phyloP scores from a whole-genome alignment of 305 asterid genomes.

The Euphrasia arctica region DNA sequence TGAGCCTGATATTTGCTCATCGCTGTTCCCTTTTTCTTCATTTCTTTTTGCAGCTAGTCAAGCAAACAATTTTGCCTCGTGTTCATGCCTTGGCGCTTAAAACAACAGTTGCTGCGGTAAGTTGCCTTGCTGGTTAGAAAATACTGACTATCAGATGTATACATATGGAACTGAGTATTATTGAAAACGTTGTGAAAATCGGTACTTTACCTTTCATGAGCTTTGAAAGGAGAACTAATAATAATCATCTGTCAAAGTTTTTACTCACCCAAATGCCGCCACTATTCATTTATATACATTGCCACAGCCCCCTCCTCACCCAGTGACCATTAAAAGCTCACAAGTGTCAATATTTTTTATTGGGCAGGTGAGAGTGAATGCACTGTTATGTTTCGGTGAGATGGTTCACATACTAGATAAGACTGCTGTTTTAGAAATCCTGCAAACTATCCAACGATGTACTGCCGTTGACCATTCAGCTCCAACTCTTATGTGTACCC shows the following conservation, averaged over 20 bases:
- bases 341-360: neutral
- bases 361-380: conserved; percentile 95
- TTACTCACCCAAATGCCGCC: neutral
- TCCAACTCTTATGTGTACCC: conserved; percentile 99
- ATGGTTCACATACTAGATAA: conserved; percentile 90
- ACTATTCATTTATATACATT: neutral
- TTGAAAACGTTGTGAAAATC: conserved; percentile 6
- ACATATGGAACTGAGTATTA: conserved; percentile 15
- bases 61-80: conserved; percentile 83
- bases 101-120: conserved; percentile 98
- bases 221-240: neutral
- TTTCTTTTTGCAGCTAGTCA: conserved; percentile 58
- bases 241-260: neutral
- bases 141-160: conserved; percentile 19
- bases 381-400: conserved; percentile 80
- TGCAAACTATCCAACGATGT: conserved; percentile 92
- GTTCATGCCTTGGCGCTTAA: conserved; percentile 95
- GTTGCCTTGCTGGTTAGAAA: conserved; percentile 31
- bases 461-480: conserved; percentile 98
- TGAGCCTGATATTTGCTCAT: conserved; percentile 2
- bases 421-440: conserved; percentile 61
- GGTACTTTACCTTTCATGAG: neutral
- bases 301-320: neutral
- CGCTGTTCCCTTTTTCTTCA: conserved; percentile 19
- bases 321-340: neutral